Evolutionary conservation across 129 eudicot genomes (phyloP).

Genomic region (Pulicaria dysenterica): DNA sequence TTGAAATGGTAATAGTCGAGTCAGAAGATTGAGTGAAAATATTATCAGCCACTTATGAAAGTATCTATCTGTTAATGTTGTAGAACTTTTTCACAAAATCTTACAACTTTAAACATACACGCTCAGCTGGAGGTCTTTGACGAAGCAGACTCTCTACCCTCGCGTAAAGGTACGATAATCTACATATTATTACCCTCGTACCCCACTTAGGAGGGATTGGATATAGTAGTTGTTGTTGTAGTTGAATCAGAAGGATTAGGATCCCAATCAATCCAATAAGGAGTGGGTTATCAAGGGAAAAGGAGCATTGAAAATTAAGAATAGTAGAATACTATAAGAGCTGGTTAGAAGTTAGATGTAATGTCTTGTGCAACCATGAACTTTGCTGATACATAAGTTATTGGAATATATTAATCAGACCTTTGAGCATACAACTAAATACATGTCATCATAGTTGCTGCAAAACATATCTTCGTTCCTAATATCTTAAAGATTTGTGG

Average conservation of each 20-base stretch:
- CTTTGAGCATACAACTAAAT: slow-evolving; percentile 12
- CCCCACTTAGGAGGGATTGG: too few species aligned
- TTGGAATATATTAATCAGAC: not conserved
- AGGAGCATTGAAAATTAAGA: not conserved
- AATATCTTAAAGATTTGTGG: not conserved
- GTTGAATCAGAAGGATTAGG: not conserved
- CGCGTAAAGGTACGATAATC: too few species aligned
- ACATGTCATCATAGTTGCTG: slow-evolving; percentile 7
- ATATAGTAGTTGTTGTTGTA: not conserved
- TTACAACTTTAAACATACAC: too few species aligned
- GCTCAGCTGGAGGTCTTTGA: too few species aligned
- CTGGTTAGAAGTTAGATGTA: not conserved
- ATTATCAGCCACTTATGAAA: too few species aligned
- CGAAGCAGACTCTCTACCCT: too few species aligned
- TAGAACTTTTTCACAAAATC: too few species aligned
- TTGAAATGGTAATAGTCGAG: too few species aligned
- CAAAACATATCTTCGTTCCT: not conserved
- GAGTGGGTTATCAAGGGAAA: not conserved
- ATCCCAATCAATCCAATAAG: not conserved
- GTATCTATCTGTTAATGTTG: too few species aligned
- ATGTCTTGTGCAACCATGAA: slow-evolving; percentile 8
- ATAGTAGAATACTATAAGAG: not conserved
- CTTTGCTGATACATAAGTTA: not conserved
- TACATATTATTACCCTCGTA: too few species aligned
- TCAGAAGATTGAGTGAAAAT: too few species aligned